Conservation (phyloP, 768 basidiomycete species). For the Amyloporia xantha region DNA sequence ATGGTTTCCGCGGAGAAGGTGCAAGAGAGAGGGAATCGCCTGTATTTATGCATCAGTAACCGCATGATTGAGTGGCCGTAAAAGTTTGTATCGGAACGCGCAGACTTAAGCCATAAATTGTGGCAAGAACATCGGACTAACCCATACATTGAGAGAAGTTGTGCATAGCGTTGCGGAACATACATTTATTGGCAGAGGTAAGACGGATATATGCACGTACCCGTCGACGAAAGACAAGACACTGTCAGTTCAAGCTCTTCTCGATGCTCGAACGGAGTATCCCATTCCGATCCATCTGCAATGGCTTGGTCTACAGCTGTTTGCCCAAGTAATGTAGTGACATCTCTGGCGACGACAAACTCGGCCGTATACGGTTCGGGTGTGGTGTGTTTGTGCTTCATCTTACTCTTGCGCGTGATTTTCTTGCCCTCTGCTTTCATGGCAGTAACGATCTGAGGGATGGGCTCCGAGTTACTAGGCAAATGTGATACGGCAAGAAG, state of each 20-base stretch:
- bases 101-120: too few species aligned
- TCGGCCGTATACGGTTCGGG: slow-evolving; percentile 65
- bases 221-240: slow-evolving; percentile 54
- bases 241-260: slow-evolving; percentile 63
- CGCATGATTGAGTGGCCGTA: too few species aligned
- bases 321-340: slow-evolving; percentile 57
- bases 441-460: background rate
- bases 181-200: too few species aligned
- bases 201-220: too few species aligned
- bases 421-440: slow-evolving; percentile 15
- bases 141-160: too few species aligned
- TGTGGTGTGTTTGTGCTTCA: slow-evolving; percentile 26
- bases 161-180: background rate
- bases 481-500: too few species aligned
- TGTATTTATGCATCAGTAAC: too few species aligned
- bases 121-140: too few species aligned
- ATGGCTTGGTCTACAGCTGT: slow-evolving; percentile 46
- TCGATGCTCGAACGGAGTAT: slow-evolving; percentile 49
- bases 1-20: slow-evolving; percentile 43
- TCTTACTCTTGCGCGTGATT: slow-evolving; percentile 27
- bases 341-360: slow-evolving; percentile 72
- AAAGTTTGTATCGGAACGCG: too few species aligned
- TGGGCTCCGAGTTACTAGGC: background rate
- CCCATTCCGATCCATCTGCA: slow-evolving; percentile 43
- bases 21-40: slow-evolving; percentile 63